Evolutionary conservation across 2,329 filamentous ascomycete genomes (phyloP), one percentile per base, ranked within the genome.

Genomic region (Graphiopsis chlorocephala): DNA sequence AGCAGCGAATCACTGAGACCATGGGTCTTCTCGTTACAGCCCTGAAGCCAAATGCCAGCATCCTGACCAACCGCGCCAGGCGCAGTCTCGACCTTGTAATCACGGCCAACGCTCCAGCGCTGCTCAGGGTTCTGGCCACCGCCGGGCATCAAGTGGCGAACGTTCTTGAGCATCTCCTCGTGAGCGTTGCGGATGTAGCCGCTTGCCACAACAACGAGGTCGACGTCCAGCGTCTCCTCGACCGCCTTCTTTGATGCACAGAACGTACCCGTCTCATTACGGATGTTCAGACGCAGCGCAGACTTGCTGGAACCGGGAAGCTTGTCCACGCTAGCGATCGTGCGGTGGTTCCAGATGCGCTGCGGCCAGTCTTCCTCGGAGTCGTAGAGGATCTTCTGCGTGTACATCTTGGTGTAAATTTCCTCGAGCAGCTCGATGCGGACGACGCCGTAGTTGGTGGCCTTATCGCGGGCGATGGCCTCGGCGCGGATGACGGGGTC

Each of bases 361-460:
- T 95, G 91, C 20, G 91, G 90, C 93, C 93, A 97, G 65, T 85
- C 81, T 76, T 93, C 88, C 66, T 93, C 88, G 20, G 83, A 79
- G 64, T 86, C 85, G 33, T 92, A 83, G 55, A 85, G 83, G 61
- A 96, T 85, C 58, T 88, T 87, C 78, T 98, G 94, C 64, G 92
- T 85, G 79, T 98, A 98, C 80, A 97, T 88, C 64, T 86, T 86
- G 77, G 94, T 88, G 78, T 96, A 98, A 31, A 98, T 86, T 64
- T 89, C 86, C 77, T 98, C 94, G 65, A 98, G 91, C 59, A 98
- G 85, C 69, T 92, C 87, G n/a, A 97, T 85, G 8, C 94, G 88
- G 3, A 99, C 94, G 4, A 98, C 94, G 61, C 92, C 91, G 77
- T 98, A 98, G 81, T 98, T 98, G 66, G 94, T 98, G 31, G 88